Base-by-base conservation (phyloP, 2,329 filamentous ascomycete species). In the Blumeria graminis region DNA sequence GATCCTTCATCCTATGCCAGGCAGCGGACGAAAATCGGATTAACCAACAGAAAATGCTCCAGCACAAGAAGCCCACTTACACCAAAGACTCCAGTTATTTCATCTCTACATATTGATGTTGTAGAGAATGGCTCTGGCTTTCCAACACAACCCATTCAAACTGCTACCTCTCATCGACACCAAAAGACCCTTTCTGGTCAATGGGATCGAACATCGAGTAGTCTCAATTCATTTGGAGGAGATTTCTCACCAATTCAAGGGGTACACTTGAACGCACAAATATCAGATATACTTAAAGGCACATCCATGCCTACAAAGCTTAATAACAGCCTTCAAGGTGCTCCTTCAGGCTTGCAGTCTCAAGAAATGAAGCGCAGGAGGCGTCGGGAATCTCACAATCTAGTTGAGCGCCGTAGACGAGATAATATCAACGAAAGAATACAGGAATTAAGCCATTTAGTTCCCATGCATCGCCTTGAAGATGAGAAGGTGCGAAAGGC, bases 351-450 rank as follows among this genome's bases (percentile, higher is more conserved):
- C 28, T 55, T 84, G 55, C 86, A 92, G 56, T 83, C 87, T 0
- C 88, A 94, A 65, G 92, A 96, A 68, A 88, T 89, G 64, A 96
- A 96, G 77, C 80, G 88, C 63, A 86, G 90, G 68, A 78, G 89
- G 59, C 81, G 92, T 58, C 78, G 92, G 41, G 92, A 95, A 65
- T 96, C 90, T 0, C 92, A 98, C 71, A 96, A 98, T 67, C 75
- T 94, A 41, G 92, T 98, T 10, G 92, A 98, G 71, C 86, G 92
- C 57, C 82, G 92, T 55, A 83, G 92, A 59, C 81, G 92, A 60
- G 92, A 96, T 71, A 96, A 96, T 67, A 98, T 98, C 74, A 98
- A 98, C 63, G 92, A 98, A 70, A 81, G 92, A 46, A 98, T 98
- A 60, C 90, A 96, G 65, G 92, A 98, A 66, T 76, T 98, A 7